Base-by-base conservation (phyloP, 495 filamentous ascomycete genomes). In the Sporormia fimetaria region DNA sequence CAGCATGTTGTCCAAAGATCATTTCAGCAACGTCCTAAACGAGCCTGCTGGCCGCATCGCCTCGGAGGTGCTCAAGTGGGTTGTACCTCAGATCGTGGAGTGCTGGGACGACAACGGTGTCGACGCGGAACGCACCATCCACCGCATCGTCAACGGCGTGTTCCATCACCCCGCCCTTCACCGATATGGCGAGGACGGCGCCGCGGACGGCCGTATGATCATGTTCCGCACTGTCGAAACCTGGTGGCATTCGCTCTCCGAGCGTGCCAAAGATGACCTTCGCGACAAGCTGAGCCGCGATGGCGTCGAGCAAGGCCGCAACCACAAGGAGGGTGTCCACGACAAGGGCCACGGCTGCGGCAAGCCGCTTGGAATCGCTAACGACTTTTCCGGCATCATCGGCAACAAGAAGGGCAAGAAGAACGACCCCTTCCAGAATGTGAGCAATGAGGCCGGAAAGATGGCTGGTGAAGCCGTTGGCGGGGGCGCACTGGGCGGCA, bases 1-100 rank as follows among this genome's bases (percentile, higher is more conserved):
- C 59, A 87, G 81, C n/a, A 94, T 94, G 87, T 71, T 94, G 14
- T 83, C 82, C 29, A 94, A 94, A 66, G 87, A 93, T 52, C 86
- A 94, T 56, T 94, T 92, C 58, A 74, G 70, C 27, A 63, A 59
- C 28, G 68, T 86, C 15, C 75, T 94, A 35, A 94, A 94, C 56
- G 85, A 92, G 57, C 75, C 84, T 17, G 87, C 84, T 11, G 87
- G 87, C 21, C 81, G 78, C 45, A 70, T 87, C 42, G 86, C 87
- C 20, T 80, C 76, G 27, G 70, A 76, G 51, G 68, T 86, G 12
- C 59, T 94, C 35, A 73, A 75, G 37, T 94, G 83, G 80, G 75
- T 76, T 8, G 82, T 92, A 25, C 87, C 87, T 8, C 82, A 88
- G 56, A 50, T 94, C 21, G 87, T 94, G 64, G 68, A 78, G 18